Evolutionary conservation across 805 yeast species (phyloP), one percentile per base, ranked within the genome.

Genomic region (Cephaloascus fragrans): DNA sequence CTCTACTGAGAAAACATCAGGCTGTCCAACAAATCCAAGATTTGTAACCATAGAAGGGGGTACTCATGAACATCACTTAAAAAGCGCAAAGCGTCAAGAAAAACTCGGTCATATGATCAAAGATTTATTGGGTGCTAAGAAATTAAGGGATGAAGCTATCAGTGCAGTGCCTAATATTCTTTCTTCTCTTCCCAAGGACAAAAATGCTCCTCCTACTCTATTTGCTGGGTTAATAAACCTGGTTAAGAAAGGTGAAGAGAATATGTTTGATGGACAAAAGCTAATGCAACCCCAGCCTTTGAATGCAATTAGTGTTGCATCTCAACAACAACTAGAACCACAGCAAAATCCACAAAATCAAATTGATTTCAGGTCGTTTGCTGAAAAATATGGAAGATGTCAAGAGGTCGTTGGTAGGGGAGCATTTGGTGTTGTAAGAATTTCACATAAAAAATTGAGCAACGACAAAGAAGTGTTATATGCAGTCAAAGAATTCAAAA

Each of bases 361-460:
- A 40, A 54, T 54, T 40, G 75, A 69, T 50, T 52, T 64, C 28
- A 52, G 77, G 36, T 76, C 89, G 8, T 83, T 90, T 56, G 82
- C 78, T 6, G 89, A 88, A 49, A 84, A 89, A 55, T 90, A 90
- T 57, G 98, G 98, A 34, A 73, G 83, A 38, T 90, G 97, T 57
- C 96, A 87, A 59, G 97, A 90, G 56, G 85, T 89, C 36, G 75
- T 93, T 45, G 98, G 98, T 19, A 74, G 84, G 38, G 97, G 97
- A 17, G 80, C 96, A 0, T 90, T 84, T 64, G 98, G 98, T 16
- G 86, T 87, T 35, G 97, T 90, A 17, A 70, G 96, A 44, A 76
- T 93, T 4, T 74, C 95, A 4, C 97, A 89, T 64, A 82, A 82
- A 56, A 77, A 74, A 50, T 47, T 62, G 8, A 51, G 47, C 16